Percentiles rank a stretch among this genome's conserved stretches.
Evolutionary conservation across 805 yeast genomes (phyloP).

Genomic region (Naumovozyma baii): DNA sequence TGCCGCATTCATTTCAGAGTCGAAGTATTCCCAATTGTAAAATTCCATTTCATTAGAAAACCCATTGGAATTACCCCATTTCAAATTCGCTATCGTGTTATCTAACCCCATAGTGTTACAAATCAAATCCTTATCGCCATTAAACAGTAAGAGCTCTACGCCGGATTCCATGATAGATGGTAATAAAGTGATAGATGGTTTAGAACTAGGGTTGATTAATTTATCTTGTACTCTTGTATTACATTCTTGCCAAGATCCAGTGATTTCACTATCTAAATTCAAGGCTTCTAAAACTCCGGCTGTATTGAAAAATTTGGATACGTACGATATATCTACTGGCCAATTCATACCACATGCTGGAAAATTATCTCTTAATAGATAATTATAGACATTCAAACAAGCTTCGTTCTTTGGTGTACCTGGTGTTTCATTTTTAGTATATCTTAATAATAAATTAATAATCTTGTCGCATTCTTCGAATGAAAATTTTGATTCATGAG

Average conservation of each 20-base stretch:
- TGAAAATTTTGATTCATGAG: constrained; percentile 19
- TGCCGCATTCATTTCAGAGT: constrained; percentile 9
- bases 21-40: constrained; percentile 36
- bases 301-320: constrained; percentile 44
- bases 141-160: constrained; percentile 59
- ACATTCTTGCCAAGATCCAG: constrained; percentile 67
- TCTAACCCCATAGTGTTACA: constrained; percentile 78
- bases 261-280: constrained; percentile 33
- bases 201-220: constrained; percentile 43
- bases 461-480: constrained; percentile 38
- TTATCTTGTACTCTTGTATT: constrained; percentile 43
- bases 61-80: constrained; percentile 50
- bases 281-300: constrained; percentile 42
- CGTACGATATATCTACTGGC: constrained; percentile 60
- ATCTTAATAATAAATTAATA: constrained; percentile 24
- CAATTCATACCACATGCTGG: constrained; percentile 90
- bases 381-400: constrained; percentile 81
- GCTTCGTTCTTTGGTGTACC: constrained; percentile 27
- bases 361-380: constrained; percentile 54
- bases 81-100: constrained; percentile 47
- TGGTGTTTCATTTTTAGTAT: constrained; percentile 23
- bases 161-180: constrained; percentile 51
- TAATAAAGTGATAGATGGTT: constrained; percentile 56
- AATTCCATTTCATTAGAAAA: constrained; percentile 20
- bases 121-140: constrained; percentile 81